phyloP scores from a whole-genome alignment of 805 yeast species.

The Zygosaccharomyces bisporus region DNA sequence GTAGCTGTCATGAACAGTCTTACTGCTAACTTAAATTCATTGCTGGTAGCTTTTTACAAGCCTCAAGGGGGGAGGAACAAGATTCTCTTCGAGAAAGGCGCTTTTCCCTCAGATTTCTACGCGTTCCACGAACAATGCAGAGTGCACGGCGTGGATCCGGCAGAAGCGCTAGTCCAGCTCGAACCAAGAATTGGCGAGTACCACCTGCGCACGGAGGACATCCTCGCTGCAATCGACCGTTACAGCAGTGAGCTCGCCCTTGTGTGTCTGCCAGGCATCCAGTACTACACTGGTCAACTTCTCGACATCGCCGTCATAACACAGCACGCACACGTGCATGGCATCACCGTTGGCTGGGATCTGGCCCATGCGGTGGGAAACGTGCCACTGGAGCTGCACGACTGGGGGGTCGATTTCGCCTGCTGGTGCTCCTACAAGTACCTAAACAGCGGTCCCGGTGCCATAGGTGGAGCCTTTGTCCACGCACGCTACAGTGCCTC shows the following conservation, averaged over 20 bases:
- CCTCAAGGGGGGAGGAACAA: conserved; percentile 56
- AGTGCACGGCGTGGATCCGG: conserved; percentile 51
- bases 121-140: conserved; percentile 72
- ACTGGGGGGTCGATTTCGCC: conserved; percentile 91
- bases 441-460: conserved; percentile 91
- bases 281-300: conserved; percentile 86
- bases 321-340: conserved; percentile 47
- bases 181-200: conserved; percentile 58
- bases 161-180: conserved; percentile 59
- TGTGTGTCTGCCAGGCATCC: conserved; percentile 82
- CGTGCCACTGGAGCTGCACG: conserved; percentile 69
- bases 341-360: conserved; percentile 83
- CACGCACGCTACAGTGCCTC: conserved; percentile 46
- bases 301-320: conserved; percentile 78
- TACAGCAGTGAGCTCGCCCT: conserved; percentile 62
- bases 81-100: conserved; percentile 78
- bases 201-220: conserved; percentile 57
- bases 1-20: conserved; percentile 86
- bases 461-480: conserved; percentile 80
- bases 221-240: conserved; percentile 51
- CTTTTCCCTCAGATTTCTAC: conserved; percentile 91
- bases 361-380: conserved; percentile 94
- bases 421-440: conserved; percentile 94
- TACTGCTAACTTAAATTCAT: conserved; percentile 74
- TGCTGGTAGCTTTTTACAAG: conserved; percentile 68